Evolutionary conservation across 352 stramenopile genomes (phyloP).

Genomic region (Globisporangium sylvaticum): DNA sequence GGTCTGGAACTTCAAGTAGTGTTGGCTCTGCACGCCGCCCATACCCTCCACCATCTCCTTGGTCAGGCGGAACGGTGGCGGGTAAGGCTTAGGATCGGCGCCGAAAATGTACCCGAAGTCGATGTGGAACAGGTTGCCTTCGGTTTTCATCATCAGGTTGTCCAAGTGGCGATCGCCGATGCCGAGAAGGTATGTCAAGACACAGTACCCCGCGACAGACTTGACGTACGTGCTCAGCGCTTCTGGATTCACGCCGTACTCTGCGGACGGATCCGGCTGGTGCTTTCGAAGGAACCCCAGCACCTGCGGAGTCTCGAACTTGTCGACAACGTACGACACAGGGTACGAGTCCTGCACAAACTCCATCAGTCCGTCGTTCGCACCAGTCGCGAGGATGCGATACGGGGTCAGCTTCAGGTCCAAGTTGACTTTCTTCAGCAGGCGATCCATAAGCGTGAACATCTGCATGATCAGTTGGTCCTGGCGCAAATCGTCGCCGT

Average conservation of each 20-base stretch:
- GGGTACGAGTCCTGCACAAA: slow-evolving; percentile 96
- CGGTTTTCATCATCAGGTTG: slow-evolving; percentile 98
- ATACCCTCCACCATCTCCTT: slow-evolving; percentile 97
- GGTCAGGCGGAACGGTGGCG: slow-evolving; percentile 97
- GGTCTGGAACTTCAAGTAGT: slow-evolving; percentile 92
- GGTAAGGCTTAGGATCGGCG: slow-evolving; percentile 97
- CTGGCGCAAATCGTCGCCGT: slow-evolving; percentile 98
- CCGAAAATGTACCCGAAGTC: slow-evolving; percentile 99
- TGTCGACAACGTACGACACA: slow-evolving; percentile 94
- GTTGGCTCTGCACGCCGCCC: slow-evolving; percentile 88
- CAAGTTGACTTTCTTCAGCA: slow-evolving; percentile 98
- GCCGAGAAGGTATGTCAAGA: slow-evolving; percentile 98
- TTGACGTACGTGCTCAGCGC: slow-evolving; percentile 96
- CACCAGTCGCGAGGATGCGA: slow-evolving; percentile 81
- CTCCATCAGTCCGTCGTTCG: slow-evolving; percentile 94
- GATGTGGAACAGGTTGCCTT: slow-evolving; percentile 99
- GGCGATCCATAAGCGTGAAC: slow-evolving; percentile 98
- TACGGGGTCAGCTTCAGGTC: slow-evolving; percentile 98
- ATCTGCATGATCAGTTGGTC: slow-evolving; percentile 99
- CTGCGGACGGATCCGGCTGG: slow-evolving; percentile 76
- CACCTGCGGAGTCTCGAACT: slow-evolving; percentile 92
- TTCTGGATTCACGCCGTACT: slow-evolving; percentile 89
- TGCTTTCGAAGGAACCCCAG: slow-evolving; percentile 84
- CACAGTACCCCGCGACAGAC: slow-evolving; percentile 98
- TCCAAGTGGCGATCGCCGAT: slow-evolving; percentile 99